phyloP scores from a whole-genome alignment of 2,329 filamentous ascomycete genomes.

The Lecanoromycetidae sp. region DNA sequence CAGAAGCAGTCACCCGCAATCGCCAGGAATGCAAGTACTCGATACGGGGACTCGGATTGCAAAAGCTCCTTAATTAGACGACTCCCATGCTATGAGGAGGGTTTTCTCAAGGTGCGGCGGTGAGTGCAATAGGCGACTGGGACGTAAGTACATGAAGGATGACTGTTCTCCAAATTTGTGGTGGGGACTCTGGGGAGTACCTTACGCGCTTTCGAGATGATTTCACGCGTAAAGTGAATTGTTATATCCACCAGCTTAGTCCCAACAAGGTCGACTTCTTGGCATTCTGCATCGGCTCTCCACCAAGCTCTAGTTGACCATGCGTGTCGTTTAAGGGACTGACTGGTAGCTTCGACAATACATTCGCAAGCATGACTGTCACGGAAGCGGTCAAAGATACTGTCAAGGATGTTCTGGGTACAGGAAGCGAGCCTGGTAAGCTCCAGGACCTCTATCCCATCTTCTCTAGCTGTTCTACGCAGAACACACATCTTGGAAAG shows the following conservation, averaged over 20 bases:
- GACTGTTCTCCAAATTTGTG: no score
- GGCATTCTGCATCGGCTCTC: no score
- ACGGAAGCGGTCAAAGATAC: conserved; percentile 32
- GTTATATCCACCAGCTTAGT: no score
- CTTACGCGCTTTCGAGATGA: no score
- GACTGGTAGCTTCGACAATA: not conserved
- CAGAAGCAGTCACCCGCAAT: not conserved
- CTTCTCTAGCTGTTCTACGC: not conserved
- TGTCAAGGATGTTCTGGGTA: conserved; percentile 37
- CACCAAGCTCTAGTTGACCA: not conserved
- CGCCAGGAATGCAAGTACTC: not conserved
- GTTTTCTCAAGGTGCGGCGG: no score
- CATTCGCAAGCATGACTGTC: conserved; percentile 7
- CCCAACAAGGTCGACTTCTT: no score
- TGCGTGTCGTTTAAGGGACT: not conserved
- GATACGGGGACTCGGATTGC: not conserved
- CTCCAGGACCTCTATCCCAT: not conserved
- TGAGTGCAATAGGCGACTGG: no score
- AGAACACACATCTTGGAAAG: not conserved
- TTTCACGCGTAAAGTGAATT: no score
- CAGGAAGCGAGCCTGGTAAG: conserved; percentile 31
- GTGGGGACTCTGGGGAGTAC: no score
- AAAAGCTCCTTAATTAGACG: no score
- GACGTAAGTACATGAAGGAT: no score
- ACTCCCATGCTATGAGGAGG: no score